These are phyloP conservation scores for Backusella macrospora DNA, from an alignment of 192 early-diverging fungal species.

Conservation along the genomic window DNA sequence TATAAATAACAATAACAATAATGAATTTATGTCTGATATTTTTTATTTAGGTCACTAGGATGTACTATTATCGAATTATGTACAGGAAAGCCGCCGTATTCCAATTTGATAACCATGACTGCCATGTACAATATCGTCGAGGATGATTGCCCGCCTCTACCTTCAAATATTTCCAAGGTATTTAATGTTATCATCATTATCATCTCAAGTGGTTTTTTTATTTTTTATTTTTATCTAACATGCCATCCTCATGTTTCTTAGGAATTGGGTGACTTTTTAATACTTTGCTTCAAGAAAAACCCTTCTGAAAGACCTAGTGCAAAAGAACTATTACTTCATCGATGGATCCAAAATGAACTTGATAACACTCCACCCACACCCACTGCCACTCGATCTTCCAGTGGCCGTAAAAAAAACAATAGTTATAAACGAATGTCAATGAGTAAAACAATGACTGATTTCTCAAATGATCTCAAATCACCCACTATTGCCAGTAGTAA, in stretches of 20 bases:
- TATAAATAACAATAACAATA: neutral
- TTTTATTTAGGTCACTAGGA: slow-evolving; percentile 69
- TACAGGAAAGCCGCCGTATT: slow-evolving; percentile 92
- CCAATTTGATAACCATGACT: slow-evolving; percentile 82
- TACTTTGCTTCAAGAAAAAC: slow-evolving; percentile 83
- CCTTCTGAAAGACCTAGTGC: slow-evolving; percentile 73
- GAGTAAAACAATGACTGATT: neutral
- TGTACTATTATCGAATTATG: slow-evolving; percentile 94
- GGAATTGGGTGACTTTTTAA: slow-evolving; percentile 79
- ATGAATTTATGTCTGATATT: neutral
- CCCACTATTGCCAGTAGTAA: too few relatives aligned
- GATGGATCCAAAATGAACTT: slow-evolving; percentile 62
- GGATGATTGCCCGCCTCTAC: slow-evolving; percentile 89
- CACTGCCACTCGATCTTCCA: neutral
- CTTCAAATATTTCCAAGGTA: slow-evolving; percentile 72
- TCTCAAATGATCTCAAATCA: neutral
- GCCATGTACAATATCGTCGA: slow-evolving; percentile 94
- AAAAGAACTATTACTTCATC: slow-evolving; percentile 67
- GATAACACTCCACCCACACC: slow-evolving; percentile 3
- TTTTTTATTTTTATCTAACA: neutral
- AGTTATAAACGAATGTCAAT: neutral
- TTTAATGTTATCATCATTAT: neutral
- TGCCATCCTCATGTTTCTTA: neutral
- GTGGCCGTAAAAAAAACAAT: neutral
- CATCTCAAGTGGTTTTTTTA: neutral